These are phyloP conservation scores for Aspergillus baeticus DNA, from an alignment of 495 filamentous ascomycete species.

Conservation along the genomic window DNA sequence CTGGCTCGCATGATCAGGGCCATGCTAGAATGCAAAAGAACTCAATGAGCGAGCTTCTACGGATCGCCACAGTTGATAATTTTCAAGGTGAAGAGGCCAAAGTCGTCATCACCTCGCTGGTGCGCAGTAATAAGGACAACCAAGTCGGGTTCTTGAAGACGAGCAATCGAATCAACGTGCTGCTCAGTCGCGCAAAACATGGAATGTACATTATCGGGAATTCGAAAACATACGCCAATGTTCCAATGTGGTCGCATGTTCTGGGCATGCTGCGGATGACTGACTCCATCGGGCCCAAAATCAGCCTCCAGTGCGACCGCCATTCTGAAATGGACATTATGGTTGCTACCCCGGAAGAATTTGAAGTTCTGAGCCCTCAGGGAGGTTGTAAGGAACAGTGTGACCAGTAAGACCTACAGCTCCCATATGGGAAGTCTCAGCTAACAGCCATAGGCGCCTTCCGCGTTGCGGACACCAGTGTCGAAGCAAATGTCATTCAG, in stretches of 20 bases:
- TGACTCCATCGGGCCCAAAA: slow-evolving; percentile 48
- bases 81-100: slow-evolving; percentile 84
- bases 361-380: slow-evolving; percentile 61
- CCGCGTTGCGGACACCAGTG: slow-evolving; percentile 68
- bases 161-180: slow-evolving; percentile 77
- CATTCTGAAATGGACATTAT: slow-evolving; percentile 59
- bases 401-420: slow-evolving; percentile 14
- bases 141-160: slow-evolving; percentile 71
- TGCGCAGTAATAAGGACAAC: slow-evolving; percentile 64
- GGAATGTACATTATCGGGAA: slow-evolving; percentile 88
- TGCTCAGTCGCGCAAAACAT: slow-evolving; percentile 69
- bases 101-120: slow-evolving; percentile 72
- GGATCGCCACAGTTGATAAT: slow-evolving; percentile 78
- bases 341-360: slow-evolving; percentile 61
- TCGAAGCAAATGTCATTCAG: slow-evolving; percentile 65
- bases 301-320: slow-evolving; percentile 64
- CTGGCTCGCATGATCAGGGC: not conserved
- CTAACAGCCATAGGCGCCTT: slow-evolving; percentile 39
- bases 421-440: too few species aligned
- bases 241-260: slow-evolving; percentile 71
- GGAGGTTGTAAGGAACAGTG: slow-evolving; percentile 67
- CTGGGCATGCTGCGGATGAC: slow-evolving; percentile 48
- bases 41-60: slow-evolving; percentile 28
- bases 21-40: not conserved
- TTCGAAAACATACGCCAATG: slow-evolving; percentile 47